These are phyloP conservation scores for Aspergillus oerlinghausenensis DNA, from an alignment of 2,329 filamentous ascomycete species.

Conservation along the genomic window DNA sequence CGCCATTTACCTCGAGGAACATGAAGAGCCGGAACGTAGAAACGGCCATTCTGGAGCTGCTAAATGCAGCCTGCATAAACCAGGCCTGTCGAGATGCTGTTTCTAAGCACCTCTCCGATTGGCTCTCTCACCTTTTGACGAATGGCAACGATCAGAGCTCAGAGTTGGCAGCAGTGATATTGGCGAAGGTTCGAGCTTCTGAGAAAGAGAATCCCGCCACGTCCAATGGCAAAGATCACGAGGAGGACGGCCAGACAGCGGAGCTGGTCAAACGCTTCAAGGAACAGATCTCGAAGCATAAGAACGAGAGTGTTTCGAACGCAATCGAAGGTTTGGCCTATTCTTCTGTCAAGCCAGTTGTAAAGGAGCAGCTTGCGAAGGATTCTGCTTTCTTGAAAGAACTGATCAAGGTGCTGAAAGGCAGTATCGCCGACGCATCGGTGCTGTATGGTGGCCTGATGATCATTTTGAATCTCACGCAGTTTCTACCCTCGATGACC, in stretches of 20 bases:
- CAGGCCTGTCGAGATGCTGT: constrained; percentile 76
- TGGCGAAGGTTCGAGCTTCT: constrained; percentile 58
- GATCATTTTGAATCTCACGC: constrained; percentile 78
- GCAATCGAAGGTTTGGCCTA: constrained; percentile 90
- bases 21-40: constrained; percentile 84
- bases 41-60: constrained; percentile 77
- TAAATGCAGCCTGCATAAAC: constrained; percentile 89
- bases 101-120: constrained; percentile 75
- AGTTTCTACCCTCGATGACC: constrained; percentile 69
- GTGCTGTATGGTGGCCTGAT: constrained; percentile 81
- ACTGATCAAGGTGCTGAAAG: constrained; percentile 52
- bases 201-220: constrained; percentile 26
- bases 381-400: constrained; percentile 65
- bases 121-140: constrained; percentile 79
- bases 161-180: constrained; percentile 62
- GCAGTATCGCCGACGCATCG: constrained; percentile 58
- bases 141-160: constrained; percentile 57
- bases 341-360: constrained; percentile 74
- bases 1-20: constrained; percentile 70
- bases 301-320: constrained; percentile 59
- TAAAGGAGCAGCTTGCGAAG: constrained; percentile 74
- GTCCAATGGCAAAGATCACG: constrained; percentile 30
- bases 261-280: constrained; percentile 54
- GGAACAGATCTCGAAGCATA: constrained; percentile 37
- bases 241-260: constrained; percentile 44